phyloP scores from a whole-genome alignment of 192 early-diverging fungal species.

The Oehlia diaphana region DNA sequence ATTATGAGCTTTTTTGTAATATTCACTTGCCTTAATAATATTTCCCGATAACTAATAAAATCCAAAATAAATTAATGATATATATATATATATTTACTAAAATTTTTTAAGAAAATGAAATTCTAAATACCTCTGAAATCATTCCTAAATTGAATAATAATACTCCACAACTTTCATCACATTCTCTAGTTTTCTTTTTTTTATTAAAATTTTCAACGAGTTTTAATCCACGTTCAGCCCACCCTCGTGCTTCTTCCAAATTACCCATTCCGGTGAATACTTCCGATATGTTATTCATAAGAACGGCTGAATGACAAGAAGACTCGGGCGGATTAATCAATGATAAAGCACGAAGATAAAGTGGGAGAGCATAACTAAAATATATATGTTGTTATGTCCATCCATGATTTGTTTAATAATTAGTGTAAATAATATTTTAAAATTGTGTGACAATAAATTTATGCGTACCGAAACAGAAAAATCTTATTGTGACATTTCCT shows the following conservation, averaged over 20 bases:
- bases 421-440: background rate
- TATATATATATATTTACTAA: background rate
- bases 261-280: conserved; percentile 51
- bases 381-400: background rate
- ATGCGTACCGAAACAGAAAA: background rate
- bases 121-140: conserved; percentile 52
- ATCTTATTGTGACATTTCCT: background rate
- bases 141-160: conserved; percentile 58
- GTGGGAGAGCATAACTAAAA: conserved; percentile 51
- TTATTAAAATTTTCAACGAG: conserved; percentile 43
- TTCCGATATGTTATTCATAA: conserved; percentile 64
- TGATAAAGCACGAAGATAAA: conserved; percentile 54
- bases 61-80: background rate
- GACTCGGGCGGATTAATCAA: conserved; percentile 36
- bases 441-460: background rate
- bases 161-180: conserved; percentile 56
- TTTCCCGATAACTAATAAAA: conserved; percentile 24
- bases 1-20: conserved; percentile 17
- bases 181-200: conserved; percentile 40
- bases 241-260: conserved; percentile 50
- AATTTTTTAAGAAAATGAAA: background rate
- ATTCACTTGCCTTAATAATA: conserved; percentile 21
- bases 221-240: conserved; percentile 55
- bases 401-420: background rate
- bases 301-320: conserved; percentile 52